phyloP scores from a whole-genome alignment of 1,139 yeast species.

The Zygosaccharomyces pseudobailii region DNA sequence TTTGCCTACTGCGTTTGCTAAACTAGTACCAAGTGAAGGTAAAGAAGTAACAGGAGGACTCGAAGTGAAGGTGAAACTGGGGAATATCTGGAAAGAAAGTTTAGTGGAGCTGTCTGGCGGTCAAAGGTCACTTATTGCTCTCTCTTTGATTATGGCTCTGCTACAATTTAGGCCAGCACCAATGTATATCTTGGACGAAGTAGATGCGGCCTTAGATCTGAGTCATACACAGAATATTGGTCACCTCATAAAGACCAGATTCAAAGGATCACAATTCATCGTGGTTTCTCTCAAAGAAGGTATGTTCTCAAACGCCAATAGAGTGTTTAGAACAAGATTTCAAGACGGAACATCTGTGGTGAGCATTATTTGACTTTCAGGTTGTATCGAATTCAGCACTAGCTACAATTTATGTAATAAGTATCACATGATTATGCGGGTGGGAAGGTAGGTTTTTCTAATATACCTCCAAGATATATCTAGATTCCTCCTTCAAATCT shows the following conservation, averaged over 20 bases:
- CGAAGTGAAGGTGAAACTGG: slow-evolving; percentile 86
- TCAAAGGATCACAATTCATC: slow-evolving; percentile 92
- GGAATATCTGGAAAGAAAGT: slow-evolving; percentile 94
- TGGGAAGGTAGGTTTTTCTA: slow-evolving; percentile 34
- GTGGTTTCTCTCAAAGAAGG: slow-evolving; percentile 97
- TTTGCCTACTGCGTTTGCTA: slow-evolving; percentile 86
- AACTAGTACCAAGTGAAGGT: slow-evolving; percentile 74
- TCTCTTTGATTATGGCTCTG: slow-evolving; percentile 84
- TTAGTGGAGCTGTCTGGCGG: slow-evolving; percentile 96
- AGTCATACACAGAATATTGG: slow-evolving; percentile 98
- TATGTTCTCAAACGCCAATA: slow-evolving; percentile 96
- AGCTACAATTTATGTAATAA: background rate
- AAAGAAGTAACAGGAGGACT: slow-evolving; percentile 85
- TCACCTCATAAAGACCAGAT: slow-evolving; percentile 87
- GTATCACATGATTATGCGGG: background rate
- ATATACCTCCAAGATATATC: slow-evolving; percentile 92
- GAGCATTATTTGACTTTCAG: slow-evolving; percentile 40
- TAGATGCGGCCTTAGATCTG: slow-evolving; percentile 95
- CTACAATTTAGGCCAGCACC: slow-evolving; percentile 97
- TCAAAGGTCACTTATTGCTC: slow-evolving; percentile 88
- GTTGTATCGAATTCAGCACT: too few species aligned
- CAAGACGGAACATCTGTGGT: slow-evolving; percentile 97
- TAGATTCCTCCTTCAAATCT: slow-evolving; percentile 87
- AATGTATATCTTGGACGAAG: slow-evolving; percentile 94
- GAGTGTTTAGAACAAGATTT: slow-evolving; percentile 88